Percentiles rank a stretch among this genome's conserved stretches.
Evolutionary conservation across 139 green algal species (phyloP).

Genomic region (Picochlorum sp.): DNA sequence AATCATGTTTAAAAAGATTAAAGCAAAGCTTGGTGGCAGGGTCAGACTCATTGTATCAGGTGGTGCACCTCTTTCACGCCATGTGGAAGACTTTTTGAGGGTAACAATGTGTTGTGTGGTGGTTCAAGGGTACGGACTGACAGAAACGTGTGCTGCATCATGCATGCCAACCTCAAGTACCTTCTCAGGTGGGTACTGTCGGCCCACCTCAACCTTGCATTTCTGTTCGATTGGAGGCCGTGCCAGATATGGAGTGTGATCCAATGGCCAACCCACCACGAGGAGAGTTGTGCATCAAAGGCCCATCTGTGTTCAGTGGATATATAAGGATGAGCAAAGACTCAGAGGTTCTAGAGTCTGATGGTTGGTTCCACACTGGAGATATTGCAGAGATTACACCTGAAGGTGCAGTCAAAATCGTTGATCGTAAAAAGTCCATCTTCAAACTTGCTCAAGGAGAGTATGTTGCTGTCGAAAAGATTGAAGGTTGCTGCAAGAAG

Average conservation of each 20-base stretch:
- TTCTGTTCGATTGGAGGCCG: conserved; percentile 71
- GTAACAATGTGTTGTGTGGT: conserved; percentile 32
- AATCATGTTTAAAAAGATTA: conserved; percentile 62
- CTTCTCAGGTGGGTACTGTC: conserved; percentile 61
- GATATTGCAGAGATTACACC: conserved; percentile 79
- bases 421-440: conserved; percentile 99
- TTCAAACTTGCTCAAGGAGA: conserved; percentile 97
- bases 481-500: conserved; percentile 88
- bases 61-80: conserved; percentile 54
- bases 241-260: conserved; percentile 89
- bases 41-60: conserved; percentile 44
- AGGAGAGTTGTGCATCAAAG: conserved; percentile 64
- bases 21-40: conserved; percentile 42
- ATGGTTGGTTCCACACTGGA: conserved; percentile 91
- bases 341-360: conserved; percentile 50
- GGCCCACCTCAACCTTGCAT: conserved; percentile 62
- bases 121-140: conserved; percentile 83
- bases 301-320: conserved; percentile 70
- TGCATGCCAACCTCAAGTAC: conserved; percentile 56
- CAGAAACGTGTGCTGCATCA: conserved; percentile 74
- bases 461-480: conserved; percentile 94
- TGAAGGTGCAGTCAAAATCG: conserved; percentile 73
- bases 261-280: conserved; percentile 47
- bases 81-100: conserved; percentile 55
- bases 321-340: conserved; percentile 85